phyloP scores from a whole-genome alignment of 2,329 filamentous ascomycete genomes.

The Aspergillus pseudoviridinutans region DNA sequence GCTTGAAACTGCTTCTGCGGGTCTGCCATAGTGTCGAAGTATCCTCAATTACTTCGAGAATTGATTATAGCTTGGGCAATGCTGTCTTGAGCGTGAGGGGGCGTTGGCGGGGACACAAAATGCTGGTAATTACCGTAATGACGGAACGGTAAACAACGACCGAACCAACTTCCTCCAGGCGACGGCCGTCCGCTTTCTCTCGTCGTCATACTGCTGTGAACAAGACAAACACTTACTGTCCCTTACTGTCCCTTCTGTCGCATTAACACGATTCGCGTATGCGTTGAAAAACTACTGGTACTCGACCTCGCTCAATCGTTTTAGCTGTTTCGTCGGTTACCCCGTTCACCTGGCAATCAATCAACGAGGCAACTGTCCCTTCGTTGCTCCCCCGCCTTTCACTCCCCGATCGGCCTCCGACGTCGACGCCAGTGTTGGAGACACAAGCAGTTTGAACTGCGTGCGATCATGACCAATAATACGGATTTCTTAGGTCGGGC shows the following conservation, averaged over 20 bases:
- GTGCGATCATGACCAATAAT: conserved; percentile 75
- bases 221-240: not conserved
- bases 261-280: not conserved
- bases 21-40: conserved; percentile 58
- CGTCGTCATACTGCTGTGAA: not conserved
- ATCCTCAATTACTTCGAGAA: not conserved
- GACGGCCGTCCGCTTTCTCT: conserved; percentile 2
- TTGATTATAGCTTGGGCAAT: not conserved
- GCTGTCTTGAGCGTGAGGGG: conserved; percentile 18
- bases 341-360: conserved; percentile 11
- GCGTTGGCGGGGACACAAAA: conserved; percentile 25
- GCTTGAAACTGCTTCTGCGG: conserved; percentile 73
- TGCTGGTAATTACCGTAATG: conserved; percentile 14
- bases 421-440: not conserved
- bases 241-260: not conserved
- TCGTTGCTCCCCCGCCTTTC: conserved; percentile 9
- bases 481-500: conserved; percentile 96
- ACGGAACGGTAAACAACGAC: conserved; percentile 16
- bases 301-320: not conserved
- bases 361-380: conserved; percentile 7
- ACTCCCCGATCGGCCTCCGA: conserved; percentile 9
- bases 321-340: not conserved
- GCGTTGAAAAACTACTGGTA: not conserved
- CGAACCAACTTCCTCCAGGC: conserved; percentile 11
- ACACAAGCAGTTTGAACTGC: conserved; percentile 5